Evolutionary conservation across 345 rosid genomes (phyloP), one percentile per base, ranked within the genome.

Genomic region (Aurinia saxatilis): DNA sequence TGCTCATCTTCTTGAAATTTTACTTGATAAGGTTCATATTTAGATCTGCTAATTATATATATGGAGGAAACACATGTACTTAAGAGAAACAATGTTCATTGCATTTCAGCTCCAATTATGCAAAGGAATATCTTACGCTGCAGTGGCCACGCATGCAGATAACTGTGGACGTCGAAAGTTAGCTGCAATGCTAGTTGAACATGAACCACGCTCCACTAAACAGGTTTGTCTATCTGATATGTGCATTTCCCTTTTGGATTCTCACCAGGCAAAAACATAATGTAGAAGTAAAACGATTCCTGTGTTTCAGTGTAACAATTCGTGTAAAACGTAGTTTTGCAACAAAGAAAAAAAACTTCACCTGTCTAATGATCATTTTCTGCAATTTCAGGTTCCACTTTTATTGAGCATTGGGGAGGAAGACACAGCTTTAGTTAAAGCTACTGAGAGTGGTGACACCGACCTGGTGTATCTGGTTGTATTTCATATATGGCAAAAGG

Each of bases 121-220:
- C 70, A 90, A 72, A 81, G 91, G 90, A 67, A 85, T 93, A 79
- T 90, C 99, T 60, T 93, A 87, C 79, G 99, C 97, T 48, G 91
- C 99, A 55, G 99, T 93, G 73, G 99, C 99, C 65, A 87, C 99
- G 66, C 99, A 93, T 82, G 96, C 97, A 15, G 99, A 93, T 78
- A 93, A 80, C 77, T 85, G 77, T 72, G 95, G 88, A 39, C 84
- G 96, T 45, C 79, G 97, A 45, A 93, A 93, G 78, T 70, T 93
- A 64, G 96, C 99, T 65, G 96, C 97, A 63, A 84, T 93, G 97
- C 97, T 93, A 68, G 85, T 84, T 70, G 97, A 87, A 62, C 88
- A 93, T 57, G 99, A 93, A 68, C 97, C 99, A 39, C 96, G 95
- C 60, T 81, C 97, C 73, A 85, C 91, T 1, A 90, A 93, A 72